Percentiles rank a stretch among this genome's conserved stretches.
phyloP scores from a whole-genome alignment of 306 rosid species.

The Rosa multiflora region DNA sequence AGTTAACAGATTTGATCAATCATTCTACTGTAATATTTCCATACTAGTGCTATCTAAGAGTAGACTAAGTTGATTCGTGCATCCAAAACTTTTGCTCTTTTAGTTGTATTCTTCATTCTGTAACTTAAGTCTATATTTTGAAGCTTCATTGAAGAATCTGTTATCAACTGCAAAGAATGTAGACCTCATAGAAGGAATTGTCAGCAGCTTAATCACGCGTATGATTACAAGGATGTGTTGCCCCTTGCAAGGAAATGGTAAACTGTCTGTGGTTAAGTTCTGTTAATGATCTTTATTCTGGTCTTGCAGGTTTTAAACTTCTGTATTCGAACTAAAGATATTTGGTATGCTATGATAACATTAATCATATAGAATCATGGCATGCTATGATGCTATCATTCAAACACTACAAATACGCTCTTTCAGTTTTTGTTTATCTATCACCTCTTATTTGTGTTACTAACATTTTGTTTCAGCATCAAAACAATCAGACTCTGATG shows the following conservation, averaged over 20 bases:
- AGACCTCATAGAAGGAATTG: constrained; percentile 66
- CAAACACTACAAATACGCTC: not conserved
- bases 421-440: not conserved
- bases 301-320: not conserved
- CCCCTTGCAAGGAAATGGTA: constrained; percentile 61
- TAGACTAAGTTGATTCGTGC: too few species aligned
- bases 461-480: constrained; percentile 44
- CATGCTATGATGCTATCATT: constrained; percentile 20
- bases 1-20: not conserved
- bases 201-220: constrained; percentile 64
- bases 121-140: constrained; percentile 22
- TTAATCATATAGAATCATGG: not conserved
- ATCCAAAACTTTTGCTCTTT: not conserved
- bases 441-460: not conserved
- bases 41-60: not conserved
- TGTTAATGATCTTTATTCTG: not conserved
- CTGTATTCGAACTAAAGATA: not conserved
- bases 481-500: constrained; percentile 32
- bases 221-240: constrained; percentile 63
- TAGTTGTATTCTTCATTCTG: constrained; percentile 1
- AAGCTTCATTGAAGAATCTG: constrained; percentile 71
- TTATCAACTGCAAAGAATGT: constrained; percentile 43
- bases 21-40: not conserved
- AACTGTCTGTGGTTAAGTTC: constrained; percentile 10
- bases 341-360: not conserved